Percentiles rank a stretch among this genome's conserved stretches.
phyloP scores from a whole-genome alignment of 129 eudicot species.

The Scalesia atractyloides region DNA sequence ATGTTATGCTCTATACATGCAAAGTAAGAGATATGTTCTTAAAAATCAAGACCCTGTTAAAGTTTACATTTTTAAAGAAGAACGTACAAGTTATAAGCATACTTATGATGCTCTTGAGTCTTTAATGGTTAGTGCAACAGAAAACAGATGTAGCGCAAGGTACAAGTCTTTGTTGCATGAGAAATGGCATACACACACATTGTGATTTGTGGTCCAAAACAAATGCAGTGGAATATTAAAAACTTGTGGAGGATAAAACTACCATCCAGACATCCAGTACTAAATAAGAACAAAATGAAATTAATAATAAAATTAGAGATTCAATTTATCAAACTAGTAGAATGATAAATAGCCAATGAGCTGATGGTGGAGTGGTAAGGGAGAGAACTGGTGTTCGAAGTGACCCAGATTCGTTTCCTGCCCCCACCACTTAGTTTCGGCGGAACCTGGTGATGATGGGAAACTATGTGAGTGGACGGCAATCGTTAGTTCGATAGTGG shows the following conservation, averaged over 20 bases:
- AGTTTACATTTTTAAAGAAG: neutral
- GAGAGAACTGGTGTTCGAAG: too few species aligned
- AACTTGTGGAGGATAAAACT: constrained; percentile 25
- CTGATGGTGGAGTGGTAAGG: too few species aligned
- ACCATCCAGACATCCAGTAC: constrained; percentile 17
- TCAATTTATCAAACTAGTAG: neutral
- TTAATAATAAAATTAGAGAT: neutral
- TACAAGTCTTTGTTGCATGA: constrained; percentile 15
- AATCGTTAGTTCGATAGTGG: too few species aligned
- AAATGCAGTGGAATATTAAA: constrained; percentile 16
- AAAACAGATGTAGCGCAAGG: neutral
- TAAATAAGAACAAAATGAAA: neutral
- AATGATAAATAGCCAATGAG: neutral
- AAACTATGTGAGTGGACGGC: too few species aligned
- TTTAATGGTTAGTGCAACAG: neutral
- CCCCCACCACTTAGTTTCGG: too few species aligned
- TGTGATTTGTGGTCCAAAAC: constrained; percentile 20
- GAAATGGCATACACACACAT: neutral
- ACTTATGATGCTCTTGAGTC: neutral
- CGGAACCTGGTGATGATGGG: too few species aligned
- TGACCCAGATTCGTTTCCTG: too few species aligned
- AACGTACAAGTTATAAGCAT: neutral
- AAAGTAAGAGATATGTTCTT: neutral
- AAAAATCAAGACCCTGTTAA: neutral
- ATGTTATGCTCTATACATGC: too few species aligned